phyloP scores from a whole-genome alignment of 2,329 filamentous ascomycete species.

The Mycosphaerelloides madeirae region DNA sequence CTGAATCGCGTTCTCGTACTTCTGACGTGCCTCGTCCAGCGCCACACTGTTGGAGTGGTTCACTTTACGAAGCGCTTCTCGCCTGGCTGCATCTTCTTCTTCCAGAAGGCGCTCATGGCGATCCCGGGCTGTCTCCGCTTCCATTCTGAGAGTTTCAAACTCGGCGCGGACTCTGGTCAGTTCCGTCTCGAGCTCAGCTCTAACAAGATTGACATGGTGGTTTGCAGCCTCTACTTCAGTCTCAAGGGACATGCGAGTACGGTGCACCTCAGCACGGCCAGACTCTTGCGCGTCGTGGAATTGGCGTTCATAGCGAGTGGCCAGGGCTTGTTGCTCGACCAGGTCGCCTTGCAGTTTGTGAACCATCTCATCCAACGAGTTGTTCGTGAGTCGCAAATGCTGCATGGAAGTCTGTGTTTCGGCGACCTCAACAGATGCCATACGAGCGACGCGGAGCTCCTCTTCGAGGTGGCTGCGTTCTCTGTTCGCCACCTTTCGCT shows the following conservation, averaged over 20 bases:
- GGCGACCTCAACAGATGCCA: constrained; percentile 67
- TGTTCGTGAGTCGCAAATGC: constrained; percentile 23
- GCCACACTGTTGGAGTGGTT: constrained; percentile 50
- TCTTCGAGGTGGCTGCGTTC: constrained; percentile 43
- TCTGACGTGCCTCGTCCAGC: constrained; percentile 53
- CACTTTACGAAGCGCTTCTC: constrained; percentile 53
- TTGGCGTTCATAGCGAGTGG: constrained; percentile 70
- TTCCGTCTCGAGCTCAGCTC: constrained; percentile 76
- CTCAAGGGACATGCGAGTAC: constrained; percentile 72
- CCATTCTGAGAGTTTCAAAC: constrained; percentile 71
- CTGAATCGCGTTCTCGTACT: constrained; percentile 44
- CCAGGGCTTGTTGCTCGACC: constrained; percentile 64
- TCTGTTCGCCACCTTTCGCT: constrained; percentile 44
- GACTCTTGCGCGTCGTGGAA: constrained; percentile 78
- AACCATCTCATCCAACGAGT: constrained; percentile 26
- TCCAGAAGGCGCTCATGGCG: constrained; percentile 81
- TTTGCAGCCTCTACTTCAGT: constrained; percentile 78
- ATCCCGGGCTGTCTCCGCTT: constrained; percentile 74
- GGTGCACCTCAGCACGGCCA: constrained; percentile 73
- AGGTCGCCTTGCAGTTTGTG: constrained; percentile 52
- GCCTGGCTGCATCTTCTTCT: constrained; percentile 67
- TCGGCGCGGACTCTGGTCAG: constrained; percentile 67
- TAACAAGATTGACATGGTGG: constrained; percentile 76
- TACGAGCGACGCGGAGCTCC: constrained; percentile 43
- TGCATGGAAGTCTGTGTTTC: constrained; percentile 72